Base-by-base conservation (phyloP, 257 asterid species). In the Coffea eugenioides region DNA sequence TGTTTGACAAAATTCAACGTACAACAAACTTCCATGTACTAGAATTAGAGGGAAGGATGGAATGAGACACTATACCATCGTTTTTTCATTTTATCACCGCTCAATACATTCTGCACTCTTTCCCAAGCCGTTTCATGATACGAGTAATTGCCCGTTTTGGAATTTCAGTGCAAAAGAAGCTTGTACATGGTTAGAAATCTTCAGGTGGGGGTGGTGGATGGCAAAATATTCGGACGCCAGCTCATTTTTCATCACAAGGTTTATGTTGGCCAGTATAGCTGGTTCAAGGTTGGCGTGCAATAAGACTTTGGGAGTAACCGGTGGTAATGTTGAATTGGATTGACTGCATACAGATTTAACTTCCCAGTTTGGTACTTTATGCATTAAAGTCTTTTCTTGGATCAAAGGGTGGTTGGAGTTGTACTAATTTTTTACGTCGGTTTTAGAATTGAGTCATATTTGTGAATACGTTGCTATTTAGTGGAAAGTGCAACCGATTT, bases 301-400 rank as follows among this genome's bases (percentile, higher is more conserved):
- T 31, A 39, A 16, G 18, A 16, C 12, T 6, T 25, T 39, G 49
- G 72, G n/a, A 3, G 18, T 27, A 36, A 56, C 66, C 25, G 77
- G 34, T 79, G 71, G 49, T 12, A 31, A 71, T 69, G 71, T 31
- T 20, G 41, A 69, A 69, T 27, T 69, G 74, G 36, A n/a, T 45
- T 65, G 51, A 46, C 51, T 56, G 65, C 36, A 6, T 34, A 9
- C 9, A 16, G n/a, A 14, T 16, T 0, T 14, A 74, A 62, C 52
- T 74, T 62, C 5, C 14, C 10, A 31, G 8, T 3, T 6, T 61
- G 34, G 71, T 64, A 25, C 31, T 49, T 34, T 16, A 9, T 70
- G 78, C 64, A 72, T 21, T 61, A 72, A 71, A 27, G 46, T 45
- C 57, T 41, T 36, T 6, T 21, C 64, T 45, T 71, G 12, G 77